Percentiles rank a stretch among this genome's conserved stretches.
Evolutionary conservation across 2,329 filamentous ascomycete genomes (phyloP).

Genomic region (Purpureocillium lavendulum): DNA sequence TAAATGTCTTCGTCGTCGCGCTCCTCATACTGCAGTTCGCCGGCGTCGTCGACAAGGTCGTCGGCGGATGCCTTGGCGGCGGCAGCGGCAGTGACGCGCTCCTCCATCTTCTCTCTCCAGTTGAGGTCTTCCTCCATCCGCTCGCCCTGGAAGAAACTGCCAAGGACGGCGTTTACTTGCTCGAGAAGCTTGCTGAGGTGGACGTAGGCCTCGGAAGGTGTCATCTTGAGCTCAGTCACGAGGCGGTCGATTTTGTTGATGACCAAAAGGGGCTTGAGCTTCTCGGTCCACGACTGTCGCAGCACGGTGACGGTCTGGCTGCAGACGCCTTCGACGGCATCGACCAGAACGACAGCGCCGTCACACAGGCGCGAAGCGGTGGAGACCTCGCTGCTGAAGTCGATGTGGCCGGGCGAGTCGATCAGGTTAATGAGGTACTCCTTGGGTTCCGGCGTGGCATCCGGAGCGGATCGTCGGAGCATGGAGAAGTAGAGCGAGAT

Average conservation of each 20-base stretch:
- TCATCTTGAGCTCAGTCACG: slow-evolving; percentile 92
- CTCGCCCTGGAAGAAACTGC: slow-evolving; percentile 95
- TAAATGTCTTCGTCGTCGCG: slow-evolving; percentile 95
- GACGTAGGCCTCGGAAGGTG: slow-evolving; percentile 76
- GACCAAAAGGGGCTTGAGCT: slow-evolving; percentile 86
- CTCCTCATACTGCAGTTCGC: slow-evolving; percentile 71
- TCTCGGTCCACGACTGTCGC: slow-evolving; percentile 90
- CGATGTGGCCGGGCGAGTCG: slow-evolving; percentile 95
- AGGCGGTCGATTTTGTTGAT: slow-evolving; percentile 98
- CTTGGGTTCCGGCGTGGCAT: slow-evolving; percentile 61
- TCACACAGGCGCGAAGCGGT: slow-evolving; percentile 92
- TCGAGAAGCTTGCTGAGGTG: slow-evolving; percentile 86
- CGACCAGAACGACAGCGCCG: slow-evolving; percentile 86
- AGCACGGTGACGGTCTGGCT: slow-evolving; percentile 97
- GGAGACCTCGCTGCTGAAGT: slow-evolving; percentile 97
- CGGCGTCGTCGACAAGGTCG: slow-evolving; percentile 43
- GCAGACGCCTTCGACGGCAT: slow-evolving; percentile 96
- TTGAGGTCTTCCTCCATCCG: slow-evolving; percentile 97
- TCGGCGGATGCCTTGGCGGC: slow-evolving; percentile 48
- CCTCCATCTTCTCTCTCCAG: slow-evolving; percentile 90
- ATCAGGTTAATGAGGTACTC: slow-evolving; percentile 97
- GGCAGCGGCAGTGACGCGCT: slow-evolving; percentile 65
- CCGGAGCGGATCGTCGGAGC: slow-evolving; percentile 62
- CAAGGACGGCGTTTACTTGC: slow-evolving; percentile 94
- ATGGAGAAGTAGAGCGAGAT: slow-evolving; percentile 96